Evolutionary conservation across 345 rosid genomes (phyloP).

Genomic region (Microcos paniculata): DNA sequence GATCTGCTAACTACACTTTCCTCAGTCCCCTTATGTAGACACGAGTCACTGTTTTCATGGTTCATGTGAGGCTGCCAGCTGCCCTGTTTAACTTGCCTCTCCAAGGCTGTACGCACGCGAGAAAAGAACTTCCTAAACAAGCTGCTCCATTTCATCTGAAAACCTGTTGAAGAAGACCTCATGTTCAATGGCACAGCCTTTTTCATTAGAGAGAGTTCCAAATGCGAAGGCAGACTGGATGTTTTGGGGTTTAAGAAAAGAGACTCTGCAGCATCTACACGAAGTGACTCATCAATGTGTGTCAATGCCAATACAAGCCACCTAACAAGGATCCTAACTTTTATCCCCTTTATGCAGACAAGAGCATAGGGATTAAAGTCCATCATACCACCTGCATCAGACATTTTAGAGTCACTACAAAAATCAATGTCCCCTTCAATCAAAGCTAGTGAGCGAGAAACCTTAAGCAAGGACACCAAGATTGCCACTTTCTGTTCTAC

Average conservation of each 20-base stretch:
- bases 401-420: slow-evolving; percentile 21
- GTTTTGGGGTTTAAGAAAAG: slow-evolving; percentile 92
- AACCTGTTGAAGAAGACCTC: slow-evolving; percentile 90
- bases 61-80: slow-evolving; percentile 56
- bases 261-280: slow-evolving; percentile 94
- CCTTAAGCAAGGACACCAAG: slow-evolving; percentile 80
- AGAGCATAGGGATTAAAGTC: slow-evolving; percentile 42
- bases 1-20: slow-evolving; percentile 49
- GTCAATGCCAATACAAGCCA: slow-evolving; percentile 90
- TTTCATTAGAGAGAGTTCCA: slow-evolving; percentile 77
- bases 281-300: slow-evolving; percentile 83
- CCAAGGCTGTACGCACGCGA: slow-evolving; percentile 88
- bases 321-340: slow-evolving; percentile 61
- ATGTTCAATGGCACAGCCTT: slow-evolving; percentile 90
- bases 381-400: slow-evolving; percentile 11
- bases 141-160: slow-evolving; percentile 99
- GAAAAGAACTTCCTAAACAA: slow-evolving; percentile 85
- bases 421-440: slow-evolving; percentile 90
- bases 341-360: slow-evolving; percentile 69
- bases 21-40: slow-evolving; percentile 28
- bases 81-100: slow-evolving; percentile 81
- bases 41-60: slow-evolving; percentile 19
- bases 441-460: slow-evolving; percentile 83
- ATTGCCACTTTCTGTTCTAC: slow-evolving; percentile 83
- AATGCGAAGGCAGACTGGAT: slow-evolving; percentile 77